Conservation (phyloP, 106 monocot genomes). For the Acorus gramineus region DNA sequence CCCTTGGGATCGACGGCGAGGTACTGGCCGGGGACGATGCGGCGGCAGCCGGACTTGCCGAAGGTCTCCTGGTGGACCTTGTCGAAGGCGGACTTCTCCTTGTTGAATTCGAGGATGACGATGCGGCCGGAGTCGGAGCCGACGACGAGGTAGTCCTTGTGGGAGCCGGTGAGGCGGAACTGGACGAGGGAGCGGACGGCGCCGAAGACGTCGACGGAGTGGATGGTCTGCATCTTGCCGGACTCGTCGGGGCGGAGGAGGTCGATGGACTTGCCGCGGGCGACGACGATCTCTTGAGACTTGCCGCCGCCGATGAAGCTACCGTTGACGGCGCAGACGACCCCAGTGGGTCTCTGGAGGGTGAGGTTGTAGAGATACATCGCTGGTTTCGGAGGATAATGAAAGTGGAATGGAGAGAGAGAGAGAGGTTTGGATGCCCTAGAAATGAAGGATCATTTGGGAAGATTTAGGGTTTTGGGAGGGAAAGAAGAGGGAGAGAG, state of each 20-base stretch:
- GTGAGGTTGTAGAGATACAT: conserved; percentile 98
- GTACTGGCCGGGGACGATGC: conserved; percentile 92
- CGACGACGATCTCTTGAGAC: conserved; percentile 89
- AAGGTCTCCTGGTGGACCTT: conserved; percentile 98
- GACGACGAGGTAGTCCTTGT: conserved; percentile 86
- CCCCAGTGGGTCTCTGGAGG: conserved; percentile 81
- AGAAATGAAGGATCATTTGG: too few relatives aligned
- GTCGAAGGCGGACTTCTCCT: conserved; percentile 54
- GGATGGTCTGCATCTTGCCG: conserved; percentile 84
- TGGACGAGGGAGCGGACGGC: conserved; percentile 77
- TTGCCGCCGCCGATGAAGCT: conserved; percentile 74
- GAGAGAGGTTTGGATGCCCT: too few relatives aligned
- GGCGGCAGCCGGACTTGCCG: conserved; percentile 96
- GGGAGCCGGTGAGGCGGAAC: conserved; percentile 95
- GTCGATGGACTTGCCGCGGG: conserved; percentile 71
- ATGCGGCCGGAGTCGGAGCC: conserved; percentile 96
- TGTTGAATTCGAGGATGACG: conserved; percentile 88
- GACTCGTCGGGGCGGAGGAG: conserved; percentile 91
- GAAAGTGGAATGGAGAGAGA: too few relatives aligned
- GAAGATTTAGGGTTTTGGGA: too few relatives aligned
- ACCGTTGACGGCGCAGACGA: conserved; percentile 82
- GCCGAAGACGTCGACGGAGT: conserved; percentile 91
- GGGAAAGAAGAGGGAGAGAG: too few relatives aligned
- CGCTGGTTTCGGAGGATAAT: background rate
- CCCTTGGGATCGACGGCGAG: conserved; percentile 95